These are phyloP conservation scores for Chimonanthus praecox DNA, from an alignment of 164 flowering plant species.

Conservation along the genomic window DNA sequence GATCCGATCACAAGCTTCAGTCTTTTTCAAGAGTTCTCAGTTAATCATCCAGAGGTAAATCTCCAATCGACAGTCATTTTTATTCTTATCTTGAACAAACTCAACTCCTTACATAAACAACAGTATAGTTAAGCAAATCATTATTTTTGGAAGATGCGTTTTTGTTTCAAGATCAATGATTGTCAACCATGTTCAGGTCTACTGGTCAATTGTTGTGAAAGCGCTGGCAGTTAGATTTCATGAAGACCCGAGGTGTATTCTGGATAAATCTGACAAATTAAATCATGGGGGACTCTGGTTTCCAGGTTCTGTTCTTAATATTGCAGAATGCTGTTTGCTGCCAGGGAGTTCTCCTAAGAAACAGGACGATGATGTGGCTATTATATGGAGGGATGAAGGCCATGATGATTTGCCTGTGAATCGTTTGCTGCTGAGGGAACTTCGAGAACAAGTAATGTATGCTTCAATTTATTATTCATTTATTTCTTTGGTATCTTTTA, in stretches of 20 bases:
- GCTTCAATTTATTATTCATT: slow-evolving; percentile 6
- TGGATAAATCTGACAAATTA: slow-evolving; percentile 57
- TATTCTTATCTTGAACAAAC: background rate
- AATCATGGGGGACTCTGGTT: slow-evolving; percentile 79
- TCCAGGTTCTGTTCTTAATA: slow-evolving; percentile 71
- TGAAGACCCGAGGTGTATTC: slow-evolving; percentile 51
- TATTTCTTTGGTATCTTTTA: background rate
- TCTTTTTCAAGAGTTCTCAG: slow-evolving; percentile 63
- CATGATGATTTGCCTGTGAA: slow-evolving; percentile 50
- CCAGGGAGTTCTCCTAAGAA: slow-evolving; percentile 43
- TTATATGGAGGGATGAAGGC: slow-evolving; percentile 85
- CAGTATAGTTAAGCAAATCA: background rate
- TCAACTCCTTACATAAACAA: background rate
- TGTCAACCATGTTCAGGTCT: slow-evolving; percentile 37
- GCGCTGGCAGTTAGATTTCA: slow-evolving; percentile 66
- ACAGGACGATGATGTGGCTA: slow-evolving; percentile 49
- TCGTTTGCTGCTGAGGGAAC: slow-evolving; percentile 53
- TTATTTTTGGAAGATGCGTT: background rate
- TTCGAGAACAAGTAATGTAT: slow-evolving; percentile 87
- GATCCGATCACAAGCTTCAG: slow-evolving; percentile 79
- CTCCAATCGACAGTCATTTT: background rate
- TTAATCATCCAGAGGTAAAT: slow-evolving; percentile 68
- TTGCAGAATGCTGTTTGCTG: slow-evolving; percentile 80
- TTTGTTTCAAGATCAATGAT: slow-evolving; percentile 5
- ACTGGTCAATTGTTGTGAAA: slow-evolving; percentile 67